Evolutionary conservation across 495 filamentous ascomycete genomes (phyloP).

Genomic region (Baudoinia panamericana): DNA sequence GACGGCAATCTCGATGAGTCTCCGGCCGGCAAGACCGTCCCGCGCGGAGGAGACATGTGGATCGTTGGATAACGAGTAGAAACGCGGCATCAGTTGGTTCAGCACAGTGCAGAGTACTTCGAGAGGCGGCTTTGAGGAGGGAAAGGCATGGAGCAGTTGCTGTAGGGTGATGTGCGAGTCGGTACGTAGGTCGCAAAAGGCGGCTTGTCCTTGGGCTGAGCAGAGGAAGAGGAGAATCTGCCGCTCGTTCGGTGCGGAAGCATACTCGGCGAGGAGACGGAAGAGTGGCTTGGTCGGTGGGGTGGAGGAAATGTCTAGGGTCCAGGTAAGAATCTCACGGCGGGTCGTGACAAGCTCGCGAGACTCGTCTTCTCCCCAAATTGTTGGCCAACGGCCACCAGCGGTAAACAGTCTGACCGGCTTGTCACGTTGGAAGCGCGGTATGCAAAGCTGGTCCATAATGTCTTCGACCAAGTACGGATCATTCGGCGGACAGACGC

Average conservation of each 20-base stretch:
- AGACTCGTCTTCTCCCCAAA: slow-evolving; percentile 87
- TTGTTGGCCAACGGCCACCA: slow-evolving; percentile 84
- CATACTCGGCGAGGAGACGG: slow-evolving; percentile 75
- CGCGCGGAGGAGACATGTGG: slow-evolving; percentile 66
- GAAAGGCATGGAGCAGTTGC: slow-evolving; percentile 85
- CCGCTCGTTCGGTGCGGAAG: slow-evolving; percentile 65
- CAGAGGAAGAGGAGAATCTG: slow-evolving; percentile 75
- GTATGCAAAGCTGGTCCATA: slow-evolving; percentile 65
- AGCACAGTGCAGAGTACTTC: slow-evolving; percentile 68
- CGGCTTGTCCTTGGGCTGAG: slow-evolving; percentile 80
- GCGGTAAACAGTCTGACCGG: slow-evolving; percentile 63
- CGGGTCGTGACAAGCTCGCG: slow-evolving; percentile 77
- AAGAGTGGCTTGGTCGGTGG: slow-evolving; percentile 81
- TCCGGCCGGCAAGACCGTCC: slow-evolving; percentile 57
- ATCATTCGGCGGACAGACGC: slow-evolving; percentile 79
- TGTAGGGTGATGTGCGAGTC: slow-evolving; percentile 69
- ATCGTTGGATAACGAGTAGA: slow-evolving; percentile 95
- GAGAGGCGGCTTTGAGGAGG: slow-evolving; percentile 74
- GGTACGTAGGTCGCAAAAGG: slow-evolving; percentile 90
- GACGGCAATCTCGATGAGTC: slow-evolving; percentile 87
- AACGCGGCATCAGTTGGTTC: slow-evolving; percentile 83
- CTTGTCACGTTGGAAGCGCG: slow-evolving; percentile 65
- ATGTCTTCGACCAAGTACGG: slow-evolving; percentile 65
- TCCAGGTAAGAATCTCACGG: slow-evolving; percentile 86
- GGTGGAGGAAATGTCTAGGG: slow-evolving; percentile 82